A percentile compares a stretch with the other conserved stretches of the same genome.
Evolutionary conservation across 2,329 filamentous ascomycete species (phyloP).

Genomic region (Xylariaceae sp.): DNA sequence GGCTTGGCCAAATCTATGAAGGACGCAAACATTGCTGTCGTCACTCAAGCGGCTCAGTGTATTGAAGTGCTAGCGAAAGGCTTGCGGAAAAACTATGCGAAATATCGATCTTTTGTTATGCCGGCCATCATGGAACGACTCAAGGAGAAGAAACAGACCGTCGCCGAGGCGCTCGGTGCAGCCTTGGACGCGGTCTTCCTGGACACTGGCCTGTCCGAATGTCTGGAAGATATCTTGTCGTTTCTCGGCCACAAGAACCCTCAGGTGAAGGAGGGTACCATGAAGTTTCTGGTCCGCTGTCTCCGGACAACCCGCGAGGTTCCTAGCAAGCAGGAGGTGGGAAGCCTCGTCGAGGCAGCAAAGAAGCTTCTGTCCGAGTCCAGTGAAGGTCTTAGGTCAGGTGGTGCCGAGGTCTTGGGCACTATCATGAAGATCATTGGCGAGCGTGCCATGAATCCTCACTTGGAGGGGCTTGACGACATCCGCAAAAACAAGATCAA

Average conservation of each 20-base stretch:
- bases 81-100: slow-evolving; percentile 67
- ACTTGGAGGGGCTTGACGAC: slow-evolving; percentile 87
- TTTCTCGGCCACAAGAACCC: slow-evolving; percentile 92
- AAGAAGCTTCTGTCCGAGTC: slow-evolving; percentile 90
- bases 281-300: slow-evolving; percentile 86
- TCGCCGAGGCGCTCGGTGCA: slow-evolving; percentile 78
- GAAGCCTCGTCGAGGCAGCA: slow-evolving; percentile 74
- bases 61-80: slow-evolving; percentile 85
- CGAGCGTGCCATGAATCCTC: slow-evolving; percentile 88
- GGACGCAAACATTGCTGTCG: slow-evolving; percentile 93
- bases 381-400: slow-evolving; percentile 75
- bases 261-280: slow-evolving; percentile 91
- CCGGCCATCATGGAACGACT: slow-evolving; percentile 87
- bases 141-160: slow-evolving; percentile 91
- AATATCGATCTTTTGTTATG: slow-evolving; percentile 75
- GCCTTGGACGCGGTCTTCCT: slow-evolving; percentile 67
- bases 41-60: slow-evolving; percentile 87
- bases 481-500: slow-evolving; percentile 94
- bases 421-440: slow-evolving; percentile 98
- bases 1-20: slow-evolving; percentile 96
- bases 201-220: slow-evolving; percentile 69
- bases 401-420: slow-evolving; percentile 85
- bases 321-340: slow-evolving; percentile 76
- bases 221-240: slow-evolving; percentile 81
- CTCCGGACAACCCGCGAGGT: slow-evolving; percentile 76